Evolutionary conservation across 495 filamentous ascomycete genomes (phyloP), one percentile per base, ranked within the genome.

Genomic region (Halenospora varia): DNA sequence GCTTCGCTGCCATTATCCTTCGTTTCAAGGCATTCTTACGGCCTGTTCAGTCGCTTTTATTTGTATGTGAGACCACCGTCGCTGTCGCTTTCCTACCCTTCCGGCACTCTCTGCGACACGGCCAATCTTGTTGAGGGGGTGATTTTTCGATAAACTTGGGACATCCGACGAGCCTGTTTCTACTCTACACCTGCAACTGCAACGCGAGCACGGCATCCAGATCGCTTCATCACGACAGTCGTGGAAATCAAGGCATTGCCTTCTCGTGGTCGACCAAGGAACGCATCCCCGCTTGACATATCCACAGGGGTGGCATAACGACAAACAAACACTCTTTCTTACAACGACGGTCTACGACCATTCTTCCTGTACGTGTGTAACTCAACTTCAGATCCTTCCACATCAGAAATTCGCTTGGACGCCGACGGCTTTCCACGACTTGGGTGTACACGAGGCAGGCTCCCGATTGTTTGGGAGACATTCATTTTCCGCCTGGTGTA

Each of bases 261-360:
- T 57, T 53, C 52, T 61, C 19, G 41, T 59, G 49, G 63, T 65
- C 55, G 63, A 26, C 59, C 59, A 60, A 65, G 63, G 59, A 65
- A 65, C 63, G 17, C 20, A 35, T 51, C 56, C 63, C 56, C 56
- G 52, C 63, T 56, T 53, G 44, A 10, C 26, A 40, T 59, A 44
- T 18, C n/a, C 56, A 53, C 50, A 48, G 62, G 57, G 53, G 57
- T 40, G 20, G 44, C 35, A 55, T 26, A 54, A 56, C 56, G 25
- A 59, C 59, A 65, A 59, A 56, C 56, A 60, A 59, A 56, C 54
- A 53, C 50, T 57, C 46, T 50, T 57, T 60, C 45, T 20, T 25
- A 18, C n/a, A 22, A 53, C 18, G 18, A 13, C 35, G 45, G 20
- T 50, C 25, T 48, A 35, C 46, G 26, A 40, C 48, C 35, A 53